Percentiles rank a stretch among this genome's conserved stretches.
These are phyloP conservation scores for Podospora australis DNA, from an alignment of 495 filamentous ascomycete species.

Conservation along the genomic window DNA sequence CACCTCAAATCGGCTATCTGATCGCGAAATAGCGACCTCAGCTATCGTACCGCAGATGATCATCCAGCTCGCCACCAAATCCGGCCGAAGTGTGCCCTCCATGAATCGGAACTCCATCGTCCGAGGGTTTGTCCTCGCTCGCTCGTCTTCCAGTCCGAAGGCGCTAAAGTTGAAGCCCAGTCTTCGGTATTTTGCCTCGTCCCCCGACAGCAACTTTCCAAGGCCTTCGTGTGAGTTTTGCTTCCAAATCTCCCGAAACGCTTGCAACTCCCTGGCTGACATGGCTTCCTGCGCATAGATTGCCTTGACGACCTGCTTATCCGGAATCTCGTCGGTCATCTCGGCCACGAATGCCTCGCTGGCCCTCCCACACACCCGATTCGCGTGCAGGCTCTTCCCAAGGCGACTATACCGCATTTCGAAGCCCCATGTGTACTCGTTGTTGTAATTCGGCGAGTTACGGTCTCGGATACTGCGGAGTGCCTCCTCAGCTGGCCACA, in stretches of 20 bases:
- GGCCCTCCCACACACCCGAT: background rate
- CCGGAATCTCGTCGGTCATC: slow-evolving; percentile 1
- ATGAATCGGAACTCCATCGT: slow-evolving; percentile 32
- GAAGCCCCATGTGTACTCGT: slow-evolving; percentile 27
- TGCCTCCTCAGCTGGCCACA: slow-evolving; percentile 26
- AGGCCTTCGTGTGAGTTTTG: slow-evolving; percentile 14
- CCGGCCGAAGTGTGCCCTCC: slow-evolving; percentile 20
- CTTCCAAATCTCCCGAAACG: slow-evolving; percentile 20
- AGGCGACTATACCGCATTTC: slow-evolving; percentile 24
- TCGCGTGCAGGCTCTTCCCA: background rate
- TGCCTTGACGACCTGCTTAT: slow-evolving; percentile 5
- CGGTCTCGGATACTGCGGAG: slow-evolving; percentile 28
- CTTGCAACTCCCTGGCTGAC: slow-evolving; percentile 4
- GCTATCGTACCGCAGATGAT: slow-evolving; percentile 19
- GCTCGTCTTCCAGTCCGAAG: slow-evolving; percentile 27
- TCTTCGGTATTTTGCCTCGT: slow-evolving; percentile 16
- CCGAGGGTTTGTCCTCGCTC: slow-evolving; percentile 21
- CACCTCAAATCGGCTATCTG: slow-evolving; percentile 11
- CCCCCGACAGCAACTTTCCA: slow-evolving; percentile 24
- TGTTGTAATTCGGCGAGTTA: slow-evolving; percentile 25
- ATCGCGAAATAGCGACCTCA: slow-evolving; percentile 14
- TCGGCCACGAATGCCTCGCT: background rate
- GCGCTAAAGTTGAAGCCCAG: slow-evolving; percentile 32
- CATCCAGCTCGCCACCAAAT: slow-evolving; percentile 21
- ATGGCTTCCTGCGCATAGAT: background rate